Evolutionary conservation across 1,139 yeast species (phyloP), one percentile per base, ranked within the genome.

Genomic region (Candida buenavistaensis): DNA sequence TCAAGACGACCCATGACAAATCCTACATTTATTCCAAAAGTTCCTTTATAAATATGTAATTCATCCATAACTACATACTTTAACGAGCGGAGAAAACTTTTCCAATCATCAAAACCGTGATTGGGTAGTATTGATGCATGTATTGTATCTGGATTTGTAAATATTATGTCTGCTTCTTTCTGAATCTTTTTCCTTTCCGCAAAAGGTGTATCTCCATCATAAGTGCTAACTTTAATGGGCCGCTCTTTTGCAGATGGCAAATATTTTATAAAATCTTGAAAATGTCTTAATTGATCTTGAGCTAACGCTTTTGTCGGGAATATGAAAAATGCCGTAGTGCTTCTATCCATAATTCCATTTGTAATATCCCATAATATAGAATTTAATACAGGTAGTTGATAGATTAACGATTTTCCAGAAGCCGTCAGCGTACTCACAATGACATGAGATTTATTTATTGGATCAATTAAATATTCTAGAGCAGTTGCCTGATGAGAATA

Each of bases 241-340:
- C 62, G 44, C 13, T 38, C 41, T 38, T 24, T 64, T 55, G 49
- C 48, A 2, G 61, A 39, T 1, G 72, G 71, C 28, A 82, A 63
- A 25, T 61, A 55, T 5, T 59, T 56, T 17, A 87, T 62, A n/a
- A 89, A 63, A 21, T 74, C 77, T 34, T 72, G 70, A 36, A 94
- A 66, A 10, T 95, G 82, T 33, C 96, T 67, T 50, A 82, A 82
- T 58, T 92, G 99, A 63, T 92, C 98, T 54, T 92, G 98, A 0
- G 98, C 97, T 31, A 92, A 66, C 0, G 99, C 98, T 52, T 92
- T 92, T 0, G 99, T 92, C 1, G 99, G 98, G 51, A 92, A 92
- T 6, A 92, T 80, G 49, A 86, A 88, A 64, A 94, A 70, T 3
- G 96, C 88, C 0, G 96, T 85, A 13, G 67, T 48, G 1, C 45